These are phyloP conservation scores for Trypanosoma lewisi DNA, from an alignment of 208 protist species.

Conservation along the genomic window DNA sequence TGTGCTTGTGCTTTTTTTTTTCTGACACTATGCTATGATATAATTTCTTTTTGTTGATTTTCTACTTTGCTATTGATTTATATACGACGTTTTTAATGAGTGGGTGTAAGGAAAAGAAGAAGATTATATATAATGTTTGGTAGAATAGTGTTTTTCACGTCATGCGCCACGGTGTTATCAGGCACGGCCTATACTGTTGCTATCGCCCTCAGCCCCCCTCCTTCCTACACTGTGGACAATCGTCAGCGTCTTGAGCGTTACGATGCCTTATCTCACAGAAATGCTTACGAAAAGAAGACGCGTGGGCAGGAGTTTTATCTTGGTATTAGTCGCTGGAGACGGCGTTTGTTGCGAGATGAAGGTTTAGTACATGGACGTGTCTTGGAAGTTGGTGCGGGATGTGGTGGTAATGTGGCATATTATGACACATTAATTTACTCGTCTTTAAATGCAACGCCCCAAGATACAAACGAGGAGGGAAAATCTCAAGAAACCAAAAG, in stretches of 20 bases:
- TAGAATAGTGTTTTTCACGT: constrained; percentile 32
- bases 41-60: too few species aligned
- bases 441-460: not conserved
- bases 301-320: constrained; percentile 82
- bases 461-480: not conserved
- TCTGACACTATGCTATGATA: too few species aligned
- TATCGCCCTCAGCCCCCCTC: constrained; percentile 61
- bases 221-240: constrained; percentile 74
- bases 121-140: constrained; percentile 20
- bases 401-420: constrained; percentile 65
- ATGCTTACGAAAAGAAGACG: constrained; percentile 80
- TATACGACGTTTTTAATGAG: too few species aligned
- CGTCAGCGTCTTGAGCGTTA: constrained; percentile 71
- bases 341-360: constrained; percentile 69
- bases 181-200: constrained; percentile 65
- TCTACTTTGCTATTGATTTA: too few species aligned
- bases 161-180: constrained; percentile 63
- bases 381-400: constrained; percentile 83
- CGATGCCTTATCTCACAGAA: constrained; percentile 55
- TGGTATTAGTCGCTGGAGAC: constrained; percentile 69
- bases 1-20: too few species aligned
- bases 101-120: not conserved
- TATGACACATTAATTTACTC: constrained; percentile 33
- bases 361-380: constrained; percentile 62
- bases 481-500: not conserved